Evolutionary conservation across 2,329 filamentous ascomycete species (phyloP), one percentile per base, ranked within the genome.

Genomic region (Epichloe gansuensis): DNA sequence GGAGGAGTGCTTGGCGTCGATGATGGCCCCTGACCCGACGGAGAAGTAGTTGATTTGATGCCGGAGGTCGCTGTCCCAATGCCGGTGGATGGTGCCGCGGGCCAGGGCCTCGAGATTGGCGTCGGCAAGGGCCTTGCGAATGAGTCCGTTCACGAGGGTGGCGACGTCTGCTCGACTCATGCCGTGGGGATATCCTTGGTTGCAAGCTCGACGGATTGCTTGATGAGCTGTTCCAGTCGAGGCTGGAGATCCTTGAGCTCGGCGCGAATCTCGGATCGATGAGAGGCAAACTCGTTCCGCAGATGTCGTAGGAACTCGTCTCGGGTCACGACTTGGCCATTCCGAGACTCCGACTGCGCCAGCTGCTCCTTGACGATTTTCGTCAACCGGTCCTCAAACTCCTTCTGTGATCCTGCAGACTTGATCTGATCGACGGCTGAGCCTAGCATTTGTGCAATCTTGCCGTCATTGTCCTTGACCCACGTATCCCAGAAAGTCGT

Each of bases 21-120:
- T 69, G 2, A 74, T 60, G 1, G 88, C 87, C 5, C 88, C 88
- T 17, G 82, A 69, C 4, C 81, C 80, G 1, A 69, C 61, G 3
- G 78, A 76, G 60, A 95, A 85, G 69, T 83, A 90, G 70, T 96
- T 95, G 67, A 90, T 71, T 52, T 78, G 76, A 51, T 75, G 70
- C 52, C 67, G 67, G 25, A 82, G 68, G 25, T 73, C 64, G 1
- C 63, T 60, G 44, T 72, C 67, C 62, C 70, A 73, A 57, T 74
- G 65, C 38, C 65, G 62, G 34, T 70, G 68, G 50, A 80, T 76
- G 50, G 72, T 68, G 51, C 72, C 72, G 31, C 69, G 67, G 28
- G 74, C 72, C 38, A 76, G 60, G 3, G 72, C 72, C 48, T 74
- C 69, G 2, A 81, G 67, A 51, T 74, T 73, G 21, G 69, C 66